Conservation (phyloP, 192 early-diverging fungal species). For the Allomyces javanicus region DNA sequence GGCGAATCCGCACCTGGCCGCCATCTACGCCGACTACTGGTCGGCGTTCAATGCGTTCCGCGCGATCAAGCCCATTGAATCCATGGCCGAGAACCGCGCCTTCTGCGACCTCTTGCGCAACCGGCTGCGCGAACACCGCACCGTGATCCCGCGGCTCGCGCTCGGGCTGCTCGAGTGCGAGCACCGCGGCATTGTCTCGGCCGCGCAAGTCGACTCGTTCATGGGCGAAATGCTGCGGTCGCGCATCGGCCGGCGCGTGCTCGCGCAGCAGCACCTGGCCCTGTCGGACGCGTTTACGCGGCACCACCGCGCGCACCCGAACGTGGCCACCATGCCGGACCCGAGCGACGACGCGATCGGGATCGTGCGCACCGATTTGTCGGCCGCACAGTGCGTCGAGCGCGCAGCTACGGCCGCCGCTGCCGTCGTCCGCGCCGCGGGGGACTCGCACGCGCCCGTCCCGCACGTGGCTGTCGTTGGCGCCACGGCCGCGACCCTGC, state of each 20-base stretch:
- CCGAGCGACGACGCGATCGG: slow-evolving; percentile 23
- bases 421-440: slow-evolving; percentile 22
- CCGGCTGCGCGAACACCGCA: slow-evolving; percentile 57
- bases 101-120: slow-evolving; percentile 58
- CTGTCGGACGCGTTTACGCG: slow-evolving; percentile 27
- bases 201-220: slow-evolving; percentile 53
- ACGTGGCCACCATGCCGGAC: slow-evolving; percentile 29
- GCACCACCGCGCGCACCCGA: slow-evolving; percentile 1
- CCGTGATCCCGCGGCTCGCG: slow-evolving; percentile 73
- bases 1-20: slow-evolving; percentile 72
- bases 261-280: slow-evolving; percentile 83
- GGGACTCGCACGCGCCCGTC: slow-evolving; percentile 14
- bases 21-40: slow-evolving; percentile 80
- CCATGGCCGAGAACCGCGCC: slow-evolving; percentile 55
- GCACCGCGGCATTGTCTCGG: slow-evolving; percentile 25
- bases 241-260: slow-evolving; percentile 70
- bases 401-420: slow-evolving; percentile 14
- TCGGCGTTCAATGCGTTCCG: slow-evolving; percentile 71
- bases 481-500: slow-evolving; percentile 47
- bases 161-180: slow-evolving; percentile 66
- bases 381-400: slow-evolving; percentile 28
- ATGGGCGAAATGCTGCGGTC: slow-evolving; percentile 76
- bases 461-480: slow-evolving; percentile 51
- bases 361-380: slow-evolving; percentile 47
- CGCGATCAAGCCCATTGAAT: slow-evolving; percentile 46